Conservation (phyloP, 2,329 filamentous ascomycete species). For the Phaeomoniella chlamydospora region DNA sequence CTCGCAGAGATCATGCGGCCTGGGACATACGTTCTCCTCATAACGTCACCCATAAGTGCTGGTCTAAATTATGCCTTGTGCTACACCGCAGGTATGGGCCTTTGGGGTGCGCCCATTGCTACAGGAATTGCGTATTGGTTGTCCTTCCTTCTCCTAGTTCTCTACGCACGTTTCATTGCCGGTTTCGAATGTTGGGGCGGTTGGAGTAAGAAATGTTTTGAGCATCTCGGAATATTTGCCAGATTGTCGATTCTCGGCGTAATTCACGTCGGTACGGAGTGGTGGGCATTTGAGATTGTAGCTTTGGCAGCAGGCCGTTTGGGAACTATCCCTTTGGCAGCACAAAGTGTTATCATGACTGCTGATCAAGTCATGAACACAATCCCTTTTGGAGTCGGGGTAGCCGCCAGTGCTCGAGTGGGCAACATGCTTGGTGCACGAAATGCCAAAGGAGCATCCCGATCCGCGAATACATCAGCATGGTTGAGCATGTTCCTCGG, state of each 20-base stretch:
- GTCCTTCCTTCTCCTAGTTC: slow-evolving; percentile 61
- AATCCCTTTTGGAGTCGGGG: slow-evolving; percentile 73
- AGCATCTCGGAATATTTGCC: slow-evolving; percentile 56
- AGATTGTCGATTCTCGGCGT: slow-evolving; percentile 62
- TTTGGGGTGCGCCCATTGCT: slow-evolving; percentile 67
- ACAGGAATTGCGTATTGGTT: slow-evolving; percentile 78
- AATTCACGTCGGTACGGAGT: slow-evolving; percentile 76
- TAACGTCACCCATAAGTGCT: slow-evolving; percentile 46
- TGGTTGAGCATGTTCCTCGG: slow-evolving; percentile 58
- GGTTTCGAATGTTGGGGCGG: slow-evolving; percentile 73
- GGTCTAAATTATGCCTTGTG: slow-evolving; percentile 54
- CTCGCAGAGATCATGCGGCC: slow-evolving; percentile 43
- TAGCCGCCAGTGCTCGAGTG: slow-evolving; percentile 62
- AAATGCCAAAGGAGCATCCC: slow-evolving; percentile 49
- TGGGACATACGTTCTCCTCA: slow-evolving; percentile 47
- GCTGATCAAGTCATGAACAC: slow-evolving; percentile 74
- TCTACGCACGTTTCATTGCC: slow-evolving; percentile 55
- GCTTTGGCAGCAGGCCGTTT: slow-evolving; percentile 68
- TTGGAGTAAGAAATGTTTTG: slow-evolving; percentile 47
- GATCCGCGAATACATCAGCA: slow-evolving; percentile 63
- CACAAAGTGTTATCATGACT: slow-evolving; percentile 83
- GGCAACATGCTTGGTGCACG: slow-evolving; percentile 66
- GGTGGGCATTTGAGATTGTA: slow-evolving; percentile 91
- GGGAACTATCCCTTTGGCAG: slow-evolving; percentile 64
- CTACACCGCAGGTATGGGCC: slow-evolving; percentile 53